Evolutionary conservation across 179 eudicot species (phyloP).

Genomic region (Pouteria campechiana): DNA sequence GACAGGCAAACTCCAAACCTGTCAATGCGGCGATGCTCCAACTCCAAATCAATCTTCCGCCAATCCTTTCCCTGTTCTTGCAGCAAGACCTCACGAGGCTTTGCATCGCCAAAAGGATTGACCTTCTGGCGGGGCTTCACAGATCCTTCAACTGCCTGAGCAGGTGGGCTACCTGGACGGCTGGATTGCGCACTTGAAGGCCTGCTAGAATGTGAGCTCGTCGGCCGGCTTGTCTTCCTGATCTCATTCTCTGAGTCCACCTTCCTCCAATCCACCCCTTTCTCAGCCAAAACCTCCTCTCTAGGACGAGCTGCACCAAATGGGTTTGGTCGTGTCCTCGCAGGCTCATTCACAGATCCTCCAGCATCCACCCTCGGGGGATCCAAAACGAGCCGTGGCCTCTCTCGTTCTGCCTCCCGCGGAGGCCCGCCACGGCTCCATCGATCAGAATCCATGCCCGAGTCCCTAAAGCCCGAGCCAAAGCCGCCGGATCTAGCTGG

Average conservation of each 20-base stretch:
- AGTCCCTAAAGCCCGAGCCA: conserved; percentile 42
- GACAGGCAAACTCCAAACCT: conserved; percentile 36
- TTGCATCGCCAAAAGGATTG: conserved; percentile 97
- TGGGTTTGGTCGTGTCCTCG: conserved; percentile 49
- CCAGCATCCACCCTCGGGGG: conserved; percentile 10
- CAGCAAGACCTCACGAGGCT: conserved; percentile 90
- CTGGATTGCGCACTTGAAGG: conserved; percentile 39
- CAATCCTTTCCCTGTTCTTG: conserved; percentile 85
- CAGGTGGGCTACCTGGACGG: conserved; percentile 21
- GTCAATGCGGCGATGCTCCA: conserved; percentile 65
- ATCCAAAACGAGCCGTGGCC: conserved; percentile 9
- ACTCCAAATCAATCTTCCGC: conserved; percentile 85
- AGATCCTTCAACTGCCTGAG: conserved; percentile 22
- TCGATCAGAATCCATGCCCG: conserved; percentile 36
- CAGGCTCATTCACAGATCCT: conserved; percentile 14
- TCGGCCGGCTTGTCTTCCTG: conserved; percentile 71
- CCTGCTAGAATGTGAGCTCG: conserved; percentile 68
- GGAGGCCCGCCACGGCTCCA: conserved; percentile 18
- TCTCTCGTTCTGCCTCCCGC: conserved; percentile 1
- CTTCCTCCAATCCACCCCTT: conserved; percentile 93
- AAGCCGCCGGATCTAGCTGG: conserved; percentile 30
- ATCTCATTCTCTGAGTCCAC: conserved; percentile 62
- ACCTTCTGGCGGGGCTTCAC: conserved; percentile 56
- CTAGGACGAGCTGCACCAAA: conserved; percentile 93
- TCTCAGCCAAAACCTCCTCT: conserved; percentile 83